Conservation (phyloP, 139 green algal species). For the Axilococcus clingmanii region DNA sequence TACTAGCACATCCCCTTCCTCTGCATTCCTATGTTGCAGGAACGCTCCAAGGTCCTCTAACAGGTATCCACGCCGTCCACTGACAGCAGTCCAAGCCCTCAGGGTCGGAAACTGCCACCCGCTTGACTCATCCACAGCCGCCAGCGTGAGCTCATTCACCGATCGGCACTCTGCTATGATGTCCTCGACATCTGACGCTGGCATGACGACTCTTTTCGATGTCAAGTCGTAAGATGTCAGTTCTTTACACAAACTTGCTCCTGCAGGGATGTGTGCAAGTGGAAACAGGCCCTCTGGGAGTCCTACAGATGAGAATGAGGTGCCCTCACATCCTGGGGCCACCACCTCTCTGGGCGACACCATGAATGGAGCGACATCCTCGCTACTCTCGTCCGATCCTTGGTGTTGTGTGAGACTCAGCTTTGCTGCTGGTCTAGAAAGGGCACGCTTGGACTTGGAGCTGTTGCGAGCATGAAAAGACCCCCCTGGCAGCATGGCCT, state of each 20-base stretch:
- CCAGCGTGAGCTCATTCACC: slow-evolving; percentile 24
- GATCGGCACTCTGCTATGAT: slow-evolving; percentile 9
- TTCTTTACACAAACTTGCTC: slow-evolving; percentile 9
- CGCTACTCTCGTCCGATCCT: not conserved
- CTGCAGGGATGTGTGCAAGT: slow-evolving; percentile 10
- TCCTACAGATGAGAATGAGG: not conserved
- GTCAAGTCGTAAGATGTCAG: slow-evolving; percentile 31
- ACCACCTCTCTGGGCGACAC: not conserved
- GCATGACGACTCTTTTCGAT: slow-evolving; percentile 23
- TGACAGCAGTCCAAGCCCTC: slow-evolving; percentile 18
- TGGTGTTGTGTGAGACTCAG: not conserved
- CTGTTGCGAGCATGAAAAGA: slow-evolving; percentile 2
- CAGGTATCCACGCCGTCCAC: slow-evolving; percentile 26
- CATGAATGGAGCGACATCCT: not conserved
- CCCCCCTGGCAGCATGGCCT: no score
- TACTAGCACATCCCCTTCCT: slow-evolving; percentile 21
- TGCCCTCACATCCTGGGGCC: not conserved
- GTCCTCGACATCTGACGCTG: slow-evolving; percentile 18
- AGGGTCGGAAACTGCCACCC: slow-evolving; percentile 27
- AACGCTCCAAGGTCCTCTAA: slow-evolving; percentile 18
- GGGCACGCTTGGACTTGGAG: slow-evolving; percentile 1
- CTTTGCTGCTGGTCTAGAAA: not conserved
- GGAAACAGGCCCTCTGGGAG: slow-evolving; percentile 13
- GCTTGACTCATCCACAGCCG: slow-evolving; percentile 21
- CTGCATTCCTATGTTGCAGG: slow-evolving; percentile 8